phyloP scores from a whole-genome alignment of 257 asterid genomes.

The Penstemon newberryi region DNA sequence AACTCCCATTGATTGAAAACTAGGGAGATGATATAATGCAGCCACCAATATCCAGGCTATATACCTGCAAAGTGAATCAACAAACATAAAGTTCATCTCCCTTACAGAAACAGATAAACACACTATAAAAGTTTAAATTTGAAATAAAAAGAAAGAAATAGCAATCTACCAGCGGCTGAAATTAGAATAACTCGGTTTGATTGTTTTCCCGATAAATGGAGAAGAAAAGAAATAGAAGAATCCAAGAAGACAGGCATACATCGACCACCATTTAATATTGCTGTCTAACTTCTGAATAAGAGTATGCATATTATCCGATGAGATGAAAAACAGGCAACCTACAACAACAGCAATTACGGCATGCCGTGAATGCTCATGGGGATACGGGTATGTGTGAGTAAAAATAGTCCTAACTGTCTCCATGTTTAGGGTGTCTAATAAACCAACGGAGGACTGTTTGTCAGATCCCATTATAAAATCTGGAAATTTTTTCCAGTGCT shows the following conservation, averaged over 20 bases:
- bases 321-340: conserved; percentile 95
- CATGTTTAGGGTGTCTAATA: conserved; percentile 80
- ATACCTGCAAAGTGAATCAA: conserved; percentile 58
- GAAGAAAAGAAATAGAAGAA: conserved; percentile 98
- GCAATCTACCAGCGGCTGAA: conserved; percentile 86
- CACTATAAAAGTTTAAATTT: no score
- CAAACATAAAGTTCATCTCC: conserved; percentile 10
- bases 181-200: conserved; percentile 95
- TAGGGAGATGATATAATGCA: conserved; percentile 95
- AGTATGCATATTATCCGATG: conserved; percentile 94
- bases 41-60: conserved; percentile 92
- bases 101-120: not conserved
- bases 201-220: conserved; percentile 91
- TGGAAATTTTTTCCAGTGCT: conserved; percentile 22
- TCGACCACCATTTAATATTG: conserved; percentile 99
- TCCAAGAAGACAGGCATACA: conserved; percentile 96
- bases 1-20: conserved; percentile 99
- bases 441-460: conserved; percentile 51
- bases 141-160: conserved; percentile 2
- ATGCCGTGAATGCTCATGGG: conserved; percentile 98
- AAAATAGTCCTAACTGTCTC: conserved; percentile 90
- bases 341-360: conserved; percentile 89
- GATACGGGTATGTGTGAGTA: conserved; percentile 89
- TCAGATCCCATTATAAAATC: conserved; percentile 60
- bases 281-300: conserved; percentile 96